phyloP scores from a whole-genome alignment of 2,329 filamentous ascomycete species.

The Paraphoma chrysanthemicola region DNA sequence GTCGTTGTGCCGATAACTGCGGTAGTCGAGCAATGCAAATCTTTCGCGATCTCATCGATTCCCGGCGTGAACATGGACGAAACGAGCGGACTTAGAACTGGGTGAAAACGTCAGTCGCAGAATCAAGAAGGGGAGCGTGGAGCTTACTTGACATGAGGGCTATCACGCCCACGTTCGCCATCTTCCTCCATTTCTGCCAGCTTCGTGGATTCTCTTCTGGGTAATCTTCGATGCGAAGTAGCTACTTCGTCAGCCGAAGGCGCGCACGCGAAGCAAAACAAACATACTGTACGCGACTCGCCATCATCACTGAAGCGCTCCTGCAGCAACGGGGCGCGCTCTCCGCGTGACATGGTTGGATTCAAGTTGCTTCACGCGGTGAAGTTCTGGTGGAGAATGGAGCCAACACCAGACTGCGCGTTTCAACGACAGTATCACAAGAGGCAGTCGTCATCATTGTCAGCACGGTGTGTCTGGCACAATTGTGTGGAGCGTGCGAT shows the following conservation, averaged over 20 bases:
- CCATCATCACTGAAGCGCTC: constrained; percentile 40
- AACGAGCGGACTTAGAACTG: constrained; percentile 56
- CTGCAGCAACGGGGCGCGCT: constrained; percentile 50
- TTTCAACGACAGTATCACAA: neutral
- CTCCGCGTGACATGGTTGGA: constrained; percentile 32
- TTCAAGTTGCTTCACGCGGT: neutral
- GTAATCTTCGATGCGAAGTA: constrained; percentile 33
- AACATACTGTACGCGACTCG: constrained; percentile 11
- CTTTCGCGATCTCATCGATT: constrained; percentile 57
- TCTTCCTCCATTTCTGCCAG: constrained; percentile 55
- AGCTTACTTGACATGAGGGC: constrained; percentile 56
- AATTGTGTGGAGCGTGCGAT: neutral
- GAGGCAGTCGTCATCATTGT: neutral
- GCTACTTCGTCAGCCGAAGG: constrained; percentile 1
- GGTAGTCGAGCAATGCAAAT: constrained; percentile 50
- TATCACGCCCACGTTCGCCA: constrained; percentile 59
- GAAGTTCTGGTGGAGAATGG: neutral
- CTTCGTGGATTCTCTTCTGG: constrained; percentile 53
- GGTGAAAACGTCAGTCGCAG: neutral
- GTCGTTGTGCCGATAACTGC: constrained; percentile 59
- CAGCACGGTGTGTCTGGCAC: neutral
- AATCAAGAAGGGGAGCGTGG: neutral
- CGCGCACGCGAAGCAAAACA: neutral
- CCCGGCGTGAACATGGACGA: constrained; percentile 61
- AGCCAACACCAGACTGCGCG: neutral